Evolutionary conservation across 306 rosid species (phyloP).

Genomic region (Cucumis hystrix): DNA sequence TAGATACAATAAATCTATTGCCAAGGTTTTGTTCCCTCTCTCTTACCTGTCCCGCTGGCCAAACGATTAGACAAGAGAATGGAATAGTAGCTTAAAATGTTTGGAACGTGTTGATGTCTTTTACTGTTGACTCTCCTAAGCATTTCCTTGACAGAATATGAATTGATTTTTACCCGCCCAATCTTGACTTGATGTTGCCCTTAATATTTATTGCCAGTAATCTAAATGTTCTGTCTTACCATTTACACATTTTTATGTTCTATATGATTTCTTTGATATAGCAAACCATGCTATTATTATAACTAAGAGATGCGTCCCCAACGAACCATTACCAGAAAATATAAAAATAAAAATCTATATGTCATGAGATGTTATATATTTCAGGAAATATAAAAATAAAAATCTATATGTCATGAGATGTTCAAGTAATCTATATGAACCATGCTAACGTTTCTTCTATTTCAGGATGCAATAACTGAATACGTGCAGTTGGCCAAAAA

Average conservation of each 20-base stretch:
- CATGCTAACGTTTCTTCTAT: neutral
- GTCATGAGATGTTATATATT: neutral
- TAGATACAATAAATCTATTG: constrained; percentile 56
- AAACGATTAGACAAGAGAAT: neutral
- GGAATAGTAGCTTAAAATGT: neutral
- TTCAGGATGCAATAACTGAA: constrained; percentile 62
- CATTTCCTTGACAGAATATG: neutral
- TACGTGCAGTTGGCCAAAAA: constrained; percentile 59
- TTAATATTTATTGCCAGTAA: neutral
- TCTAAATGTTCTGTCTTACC: neutral
- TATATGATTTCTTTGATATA: neutral
- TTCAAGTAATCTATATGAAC: no score
- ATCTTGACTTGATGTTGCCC: neutral
- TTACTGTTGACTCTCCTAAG: neutral
- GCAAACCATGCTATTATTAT: neutral
- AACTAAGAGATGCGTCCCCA: neutral
- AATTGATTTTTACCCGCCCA: neutral
- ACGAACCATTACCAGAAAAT: neutral
- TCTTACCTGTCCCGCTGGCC: neutral
- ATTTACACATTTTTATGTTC: neutral
- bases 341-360: neutral
- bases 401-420: neutral
- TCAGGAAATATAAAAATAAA: neutral
- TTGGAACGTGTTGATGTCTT: neutral
- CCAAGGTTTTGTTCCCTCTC: constrained; percentile 38